phyloP scores from a whole-genome alignment of 2,329 filamentous ascomycete genomes.

The Exophiala xenobiotica region DNA sequence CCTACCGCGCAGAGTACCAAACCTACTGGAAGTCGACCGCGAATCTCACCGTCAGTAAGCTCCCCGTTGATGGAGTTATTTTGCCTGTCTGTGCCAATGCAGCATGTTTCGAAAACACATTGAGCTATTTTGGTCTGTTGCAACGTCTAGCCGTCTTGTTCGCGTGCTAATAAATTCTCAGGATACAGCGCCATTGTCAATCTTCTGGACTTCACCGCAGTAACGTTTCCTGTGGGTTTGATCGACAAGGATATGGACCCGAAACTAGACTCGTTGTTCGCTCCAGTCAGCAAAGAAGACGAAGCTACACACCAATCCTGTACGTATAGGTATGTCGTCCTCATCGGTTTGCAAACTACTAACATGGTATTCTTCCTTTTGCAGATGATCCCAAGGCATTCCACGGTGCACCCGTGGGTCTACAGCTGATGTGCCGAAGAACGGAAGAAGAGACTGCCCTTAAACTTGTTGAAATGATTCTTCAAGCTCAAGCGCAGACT shows the following conservation, averaged over 20 bases:
- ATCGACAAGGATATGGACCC: slow-evolving; percentile 10
- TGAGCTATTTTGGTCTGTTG: slow-evolving; percentile 19
- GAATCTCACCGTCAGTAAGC: slow-evolving; percentile 31
- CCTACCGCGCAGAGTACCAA: slow-evolving; percentile 11
- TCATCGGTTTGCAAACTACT: no score
- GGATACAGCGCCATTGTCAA: slow-evolving; percentile 65
- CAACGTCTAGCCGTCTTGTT: no score
- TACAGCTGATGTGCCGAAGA: slow-evolving; percentile 55
- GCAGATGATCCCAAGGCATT: slow-evolving; percentile 46
- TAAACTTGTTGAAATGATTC: slow-evolving; percentile 41
- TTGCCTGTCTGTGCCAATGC: slow-evolving; percentile 60
- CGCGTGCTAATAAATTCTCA: slow-evolving; percentile 1
- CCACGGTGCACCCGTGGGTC: slow-evolving; percentile 49
- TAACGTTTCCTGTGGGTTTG: slow-evolving; percentile 43
- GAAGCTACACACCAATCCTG: slow-evolving; percentile 10
- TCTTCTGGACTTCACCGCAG: slow-evolving; percentile 59
- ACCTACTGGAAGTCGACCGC: slow-evolving; percentile 36
- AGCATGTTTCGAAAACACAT: slow-evolving; percentile 15
- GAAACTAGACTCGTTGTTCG: background rate
- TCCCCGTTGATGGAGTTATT: slow-evolving; percentile 55
- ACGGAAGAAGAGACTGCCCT: slow-evolving; percentile 58
- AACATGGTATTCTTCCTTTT: no score
- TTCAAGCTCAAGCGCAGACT: slow-evolving; percentile 8
- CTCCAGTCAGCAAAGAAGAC: slow-evolving; percentile 37
- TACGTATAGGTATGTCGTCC: slow-evolving; percentile 2